Conservation (phyloP, 148 eudicot species). For the Bassia scoparia region DNA sequence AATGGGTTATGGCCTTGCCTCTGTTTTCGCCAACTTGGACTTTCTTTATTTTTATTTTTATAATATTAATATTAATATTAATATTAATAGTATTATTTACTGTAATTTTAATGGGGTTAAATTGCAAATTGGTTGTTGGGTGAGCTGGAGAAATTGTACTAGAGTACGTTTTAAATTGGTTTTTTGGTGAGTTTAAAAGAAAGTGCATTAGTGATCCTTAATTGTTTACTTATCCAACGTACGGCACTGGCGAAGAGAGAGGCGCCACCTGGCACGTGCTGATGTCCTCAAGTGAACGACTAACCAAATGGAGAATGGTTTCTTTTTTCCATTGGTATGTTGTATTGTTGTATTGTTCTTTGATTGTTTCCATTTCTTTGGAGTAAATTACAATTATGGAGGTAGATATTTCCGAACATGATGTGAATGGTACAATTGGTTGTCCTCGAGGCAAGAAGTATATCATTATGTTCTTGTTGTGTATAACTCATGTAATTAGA, state of each 20-base stretch:
- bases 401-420: too few relatives aligned
- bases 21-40: not conserved
- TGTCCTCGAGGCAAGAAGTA: too few relatives aligned
- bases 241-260: not conserved
- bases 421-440: too few relatives aligned
- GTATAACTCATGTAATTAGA: too few relatives aligned
- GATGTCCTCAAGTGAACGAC: not conserved
- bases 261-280: slow-evolving; percentile 8
- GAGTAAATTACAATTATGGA: too few relatives aligned
- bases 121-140: not conserved
- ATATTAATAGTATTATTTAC: not conserved
- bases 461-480: too few relatives aligned
- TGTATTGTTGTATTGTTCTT: too few relatives aligned
- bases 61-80: not conserved
- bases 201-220: not conserved
- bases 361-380: too few relatives aligned
- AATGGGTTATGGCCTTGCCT: not conserved
- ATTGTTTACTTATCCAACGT: not conserved
- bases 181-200: too few relatives aligned
- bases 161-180: too few relatives aligned
- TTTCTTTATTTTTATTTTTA: not conserved
- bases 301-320: not conserved
- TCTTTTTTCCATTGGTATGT: too few relatives aligned
- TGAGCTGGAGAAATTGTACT: not conserved
- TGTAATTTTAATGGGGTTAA: not conserved